Conservation (phyloP, 1,139 yeast genomes). For the Geotrichum klebahnii region DNA sequence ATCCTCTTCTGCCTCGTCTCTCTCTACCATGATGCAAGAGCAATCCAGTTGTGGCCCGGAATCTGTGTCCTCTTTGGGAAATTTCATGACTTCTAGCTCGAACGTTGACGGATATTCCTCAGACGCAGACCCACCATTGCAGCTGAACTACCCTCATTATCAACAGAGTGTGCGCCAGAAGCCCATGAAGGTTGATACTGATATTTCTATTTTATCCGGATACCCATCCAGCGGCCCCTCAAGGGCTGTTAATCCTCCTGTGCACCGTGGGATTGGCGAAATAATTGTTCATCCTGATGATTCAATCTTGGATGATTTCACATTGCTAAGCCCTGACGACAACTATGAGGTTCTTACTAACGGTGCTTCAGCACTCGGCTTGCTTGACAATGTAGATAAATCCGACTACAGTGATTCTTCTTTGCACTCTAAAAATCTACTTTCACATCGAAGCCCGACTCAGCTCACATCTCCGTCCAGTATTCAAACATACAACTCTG, state of each 20-base stretch:
- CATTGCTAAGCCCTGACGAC: slow-evolving; percentile 21
- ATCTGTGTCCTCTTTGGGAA: neutral
- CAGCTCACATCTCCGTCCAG: neutral
- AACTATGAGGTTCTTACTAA: slow-evolving; percentile 20
- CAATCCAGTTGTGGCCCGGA: neutral
- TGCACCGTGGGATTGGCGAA: slow-evolving; percentile 13
- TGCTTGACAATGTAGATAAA: slow-evolving; percentile 11
- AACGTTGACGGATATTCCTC: slow-evolving; percentile 7
- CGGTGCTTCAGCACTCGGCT: slow-evolving; percentile 12
- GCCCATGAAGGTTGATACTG: neutral
- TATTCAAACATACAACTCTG: neutral
- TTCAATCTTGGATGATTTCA: slow-evolving; percentile 18
- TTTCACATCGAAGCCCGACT: neutral
- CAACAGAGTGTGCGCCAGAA: neutral
- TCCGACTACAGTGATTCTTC: slow-evolving; percentile 2
- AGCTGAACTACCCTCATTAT: slow-evolving; percentile 4
- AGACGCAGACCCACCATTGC: slow-evolving; percentile 10
- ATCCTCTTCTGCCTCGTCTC: slow-evolving; percentile 10
- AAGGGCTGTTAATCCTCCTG: neutral
- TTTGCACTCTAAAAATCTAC: neutral
- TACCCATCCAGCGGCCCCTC: neutral
- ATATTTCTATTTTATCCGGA: neutral
- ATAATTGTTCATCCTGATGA: slow-evolving; percentile 13
- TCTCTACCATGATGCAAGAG: slow-evolving; percentile 9
- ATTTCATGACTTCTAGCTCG: slow-evolving; percentile 5